phyloP scores from a whole-genome alignment of 345 rosid genomes.

The Anastatica hierochuntica region DNA sequence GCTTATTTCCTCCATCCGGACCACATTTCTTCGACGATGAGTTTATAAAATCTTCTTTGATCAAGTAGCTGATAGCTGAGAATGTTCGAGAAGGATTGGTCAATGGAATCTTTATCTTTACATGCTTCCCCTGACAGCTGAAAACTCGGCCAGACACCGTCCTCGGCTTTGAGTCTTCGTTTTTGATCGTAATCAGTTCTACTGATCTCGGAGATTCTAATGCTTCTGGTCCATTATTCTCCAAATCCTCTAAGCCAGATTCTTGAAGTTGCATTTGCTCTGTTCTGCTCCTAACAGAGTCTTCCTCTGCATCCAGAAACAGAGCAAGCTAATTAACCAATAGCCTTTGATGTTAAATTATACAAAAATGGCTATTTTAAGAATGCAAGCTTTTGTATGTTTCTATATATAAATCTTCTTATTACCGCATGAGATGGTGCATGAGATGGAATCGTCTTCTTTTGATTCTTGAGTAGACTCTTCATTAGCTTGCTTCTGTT shows the following conservation, averaged over 20 bases:
- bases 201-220: slow-evolving; percentile 39
- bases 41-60: slow-evolving; percentile 61
- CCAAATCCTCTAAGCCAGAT: slow-evolving; percentile 33
- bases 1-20: slow-evolving; percentile 49
- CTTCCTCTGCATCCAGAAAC: slow-evolving; percentile 46
- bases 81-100: slow-evolving; percentile 76
- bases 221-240: slow-evolving; percentile 24
- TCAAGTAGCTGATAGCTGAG: slow-evolving; percentile 67
- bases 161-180: slow-evolving; percentile 36
- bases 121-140: slow-evolving; percentile 66
- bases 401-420: neutral
- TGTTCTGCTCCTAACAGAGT: slow-evolving; percentile 46
- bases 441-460: slow-evolving; percentile 70
- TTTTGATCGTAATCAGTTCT: slow-evolving; percentile 35
- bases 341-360: neutral
- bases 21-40: slow-evolving; percentile 53
- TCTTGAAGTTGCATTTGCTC: slow-evolving; percentile 45
- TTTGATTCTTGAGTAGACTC: slow-evolving; percentile 40
- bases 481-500: slow-evolving; percentile 39
- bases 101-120: slow-evolving; percentile 77
- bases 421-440: slow-evolving; percentile 74
- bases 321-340: neutral
- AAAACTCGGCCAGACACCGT: slow-evolving; percentile 45
- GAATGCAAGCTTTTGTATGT: neutral
- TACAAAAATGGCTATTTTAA: neutral